Evolutionary conservation across 2,329 filamentous ascomycete genomes (phyloP).

Genomic region (Cadophora luteo-olivacea): DNA sequence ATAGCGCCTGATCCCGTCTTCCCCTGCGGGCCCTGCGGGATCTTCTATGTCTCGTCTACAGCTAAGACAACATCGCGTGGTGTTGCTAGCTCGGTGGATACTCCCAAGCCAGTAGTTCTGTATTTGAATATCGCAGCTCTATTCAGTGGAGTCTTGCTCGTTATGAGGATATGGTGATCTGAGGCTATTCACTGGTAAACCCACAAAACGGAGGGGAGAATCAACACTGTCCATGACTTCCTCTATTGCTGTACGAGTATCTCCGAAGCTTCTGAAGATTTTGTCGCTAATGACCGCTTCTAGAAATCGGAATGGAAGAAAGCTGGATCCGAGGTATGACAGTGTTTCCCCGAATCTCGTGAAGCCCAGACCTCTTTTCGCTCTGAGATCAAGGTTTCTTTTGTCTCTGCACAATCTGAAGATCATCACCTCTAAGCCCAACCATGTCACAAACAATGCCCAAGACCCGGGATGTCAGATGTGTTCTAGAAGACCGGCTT

Average conservation of each 20-base stretch:
- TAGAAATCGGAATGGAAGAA: too few relatives aligned
- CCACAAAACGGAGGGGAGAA: neutral
- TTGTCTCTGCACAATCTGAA: conserved; percentile 5
- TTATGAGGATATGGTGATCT: neutral
- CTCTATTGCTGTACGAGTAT: neutral
- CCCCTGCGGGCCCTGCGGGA: too few relatives aligned
- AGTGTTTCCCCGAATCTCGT: neutral
- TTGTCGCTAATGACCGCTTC: neutral
- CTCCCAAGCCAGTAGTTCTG: too few relatives aligned
- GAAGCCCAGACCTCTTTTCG: neutral
- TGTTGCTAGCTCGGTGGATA: too few relatives aligned
- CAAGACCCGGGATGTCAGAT: neutral
- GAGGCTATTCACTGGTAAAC: too few relatives aligned
- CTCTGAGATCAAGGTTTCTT: neutral
- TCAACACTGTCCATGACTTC: neutral
- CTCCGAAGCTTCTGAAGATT: neutral
- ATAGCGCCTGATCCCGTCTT: too few relatives aligned
- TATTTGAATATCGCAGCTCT: too few relatives aligned
- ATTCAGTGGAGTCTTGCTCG: too few relatives aligned
- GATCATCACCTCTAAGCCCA: neutral
- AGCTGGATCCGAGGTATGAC: neutral
- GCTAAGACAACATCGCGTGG: too few relatives aligned
- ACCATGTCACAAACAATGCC: conserved; percentile 8
- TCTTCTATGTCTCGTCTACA: too few relatives aligned
- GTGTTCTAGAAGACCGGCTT: conserved; percentile 11